These are phyloP conservation scores for Escallonia rubra DNA, from an alignment of 129 eudicot genomes.

Conservation along the genomic window DNA sequence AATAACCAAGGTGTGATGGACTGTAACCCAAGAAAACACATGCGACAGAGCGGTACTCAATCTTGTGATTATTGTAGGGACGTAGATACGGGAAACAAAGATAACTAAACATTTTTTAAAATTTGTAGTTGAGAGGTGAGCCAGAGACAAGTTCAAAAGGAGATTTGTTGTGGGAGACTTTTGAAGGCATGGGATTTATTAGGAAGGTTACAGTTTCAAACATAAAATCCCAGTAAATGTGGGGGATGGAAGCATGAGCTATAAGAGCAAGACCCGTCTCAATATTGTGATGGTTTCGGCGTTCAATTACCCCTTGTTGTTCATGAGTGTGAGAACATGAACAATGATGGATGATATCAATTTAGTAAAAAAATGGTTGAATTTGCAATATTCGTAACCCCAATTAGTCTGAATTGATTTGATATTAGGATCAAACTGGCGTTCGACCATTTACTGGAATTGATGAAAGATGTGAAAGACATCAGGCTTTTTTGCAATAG, in stretches of 20 bases:
- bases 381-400: conserved; percentile 2
- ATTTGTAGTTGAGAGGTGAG: background rate
- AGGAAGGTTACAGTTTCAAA: background rate
- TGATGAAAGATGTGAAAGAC: background rate
- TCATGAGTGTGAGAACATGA: conserved; percentile 4
- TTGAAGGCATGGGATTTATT: background rate
- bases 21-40: background rate
- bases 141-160: background rate
- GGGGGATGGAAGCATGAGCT: background rate
- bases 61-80: background rate
- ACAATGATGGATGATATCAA: background rate
- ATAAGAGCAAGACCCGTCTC: conserved; percentile 6
- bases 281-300: background rate
- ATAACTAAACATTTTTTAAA: background rate
- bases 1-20: background rate
- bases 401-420: conserved; percentile 1
- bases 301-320: conserved; percentile 9
- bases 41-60: background rate
- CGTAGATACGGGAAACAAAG: background rate
- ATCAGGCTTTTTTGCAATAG: background rate
- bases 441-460: background rate
- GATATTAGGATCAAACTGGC: background rate
- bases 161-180: background rate
- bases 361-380: background rate
- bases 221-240: background rate